A percentile compares a stretch with the other conserved stretches of the same genome.
Conservation (phyloP, 306 rosid genomes). For the Prunus mume region DNA sequence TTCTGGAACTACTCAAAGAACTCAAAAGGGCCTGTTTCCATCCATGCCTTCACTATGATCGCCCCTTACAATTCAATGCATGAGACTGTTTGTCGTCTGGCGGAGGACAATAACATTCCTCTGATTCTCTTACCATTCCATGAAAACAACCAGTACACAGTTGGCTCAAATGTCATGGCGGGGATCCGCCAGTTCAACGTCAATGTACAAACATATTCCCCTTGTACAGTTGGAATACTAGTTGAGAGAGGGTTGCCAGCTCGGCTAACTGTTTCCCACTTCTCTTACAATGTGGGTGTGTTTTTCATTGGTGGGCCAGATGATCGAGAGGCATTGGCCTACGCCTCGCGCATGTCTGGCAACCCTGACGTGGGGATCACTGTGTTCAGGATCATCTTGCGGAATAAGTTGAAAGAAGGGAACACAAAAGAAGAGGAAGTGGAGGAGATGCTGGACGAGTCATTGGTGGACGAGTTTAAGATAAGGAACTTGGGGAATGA, state of each 20-base stretch:
- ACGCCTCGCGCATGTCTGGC: slow-evolving; percentile 43
- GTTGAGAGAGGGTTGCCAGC: slow-evolving; percentile 40
- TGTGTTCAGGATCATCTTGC: slow-evolving; percentile 25
- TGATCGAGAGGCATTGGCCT: slow-evolving; percentile 58
- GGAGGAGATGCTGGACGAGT: slow-evolving; percentile 28
- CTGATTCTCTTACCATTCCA: slow-evolving; percentile 57
- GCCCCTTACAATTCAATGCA: slow-evolving; percentile 65
- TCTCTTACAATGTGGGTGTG: slow-evolving; percentile 28
- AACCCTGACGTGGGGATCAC: slow-evolving; percentile 16
- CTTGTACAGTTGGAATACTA: slow-evolving; percentile 60
- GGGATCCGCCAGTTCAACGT: slow-evolving; percentile 38
- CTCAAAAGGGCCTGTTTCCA: slow-evolving; percentile 25
- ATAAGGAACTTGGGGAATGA: slow-evolving; percentile 19
- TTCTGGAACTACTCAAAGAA: slow-evolving; percentile 49
- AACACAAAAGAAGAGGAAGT: not conserved
- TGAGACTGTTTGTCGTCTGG: slow-evolving; percentile 37
- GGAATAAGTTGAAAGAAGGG: not conserved
- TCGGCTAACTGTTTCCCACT: not conserved
- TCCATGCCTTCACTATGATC: slow-evolving; percentile 39
- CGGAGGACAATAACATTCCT: slow-evolving; percentile 36
- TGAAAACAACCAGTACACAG: slow-evolving; percentile 6
- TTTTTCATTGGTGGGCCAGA: slow-evolving; percentile 59
- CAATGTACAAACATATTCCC: slow-evolving; percentile 23
- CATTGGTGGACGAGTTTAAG: slow-evolving; percentile 47
- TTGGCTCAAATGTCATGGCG: not conserved